Percentiles rank a stretch among this genome's conserved stretches.
Conservation (phyloP, 2,329 filamentous ascomycete genomes). For the Fusarium devonianum region DNA sequence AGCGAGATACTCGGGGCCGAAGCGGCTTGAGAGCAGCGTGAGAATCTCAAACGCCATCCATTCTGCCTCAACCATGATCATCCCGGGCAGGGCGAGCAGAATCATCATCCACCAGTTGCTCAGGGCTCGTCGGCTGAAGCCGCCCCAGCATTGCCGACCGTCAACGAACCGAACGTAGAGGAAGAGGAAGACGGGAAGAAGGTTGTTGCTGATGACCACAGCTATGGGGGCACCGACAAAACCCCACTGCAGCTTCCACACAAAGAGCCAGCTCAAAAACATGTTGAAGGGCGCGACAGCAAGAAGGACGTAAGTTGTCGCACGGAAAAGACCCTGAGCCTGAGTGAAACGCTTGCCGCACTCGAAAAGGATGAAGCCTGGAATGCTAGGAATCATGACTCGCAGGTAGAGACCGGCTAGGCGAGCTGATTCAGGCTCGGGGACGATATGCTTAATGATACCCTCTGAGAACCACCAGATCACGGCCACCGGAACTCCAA, state of each 20-base stretch:
- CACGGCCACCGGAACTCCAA: conserved; percentile 75
- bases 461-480: conserved; percentile 74
- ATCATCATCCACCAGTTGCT: conserved; percentile 85
- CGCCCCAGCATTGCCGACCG: conserved; percentile 83
- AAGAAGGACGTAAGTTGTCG: conserved; percentile 78
- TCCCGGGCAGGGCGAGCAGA: conserved; percentile 82
- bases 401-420: conserved; percentile 77
- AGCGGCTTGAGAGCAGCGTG: conserved; percentile 80
- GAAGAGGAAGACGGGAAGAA: conserved; percentile 79
- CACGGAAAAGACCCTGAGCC: conserved; percentile 81
- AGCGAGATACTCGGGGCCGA: conserved; percentile 80
- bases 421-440: conserved; percentile 65
- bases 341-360: conserved; percentile 82
- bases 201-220: conserved; percentile 77
- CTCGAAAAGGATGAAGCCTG: conserved; percentile 80
- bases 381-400: conserved; percentile 75
- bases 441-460: conserved; percentile 61
- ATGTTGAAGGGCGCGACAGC: conserved; percentile 80
- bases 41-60: conserved; percentile 93
- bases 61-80: conserved; percentile 94
- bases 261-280: conserved; percentile 79
- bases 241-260: conserved; percentile 73
- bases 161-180: conserved; percentile 78
- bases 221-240: conserved; percentile 86
- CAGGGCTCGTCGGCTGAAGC: conserved; percentile 74